Conservation (phyloP, 2,329 filamentous ascomycete genomes). For the Myriangium duriaei region DNA sequence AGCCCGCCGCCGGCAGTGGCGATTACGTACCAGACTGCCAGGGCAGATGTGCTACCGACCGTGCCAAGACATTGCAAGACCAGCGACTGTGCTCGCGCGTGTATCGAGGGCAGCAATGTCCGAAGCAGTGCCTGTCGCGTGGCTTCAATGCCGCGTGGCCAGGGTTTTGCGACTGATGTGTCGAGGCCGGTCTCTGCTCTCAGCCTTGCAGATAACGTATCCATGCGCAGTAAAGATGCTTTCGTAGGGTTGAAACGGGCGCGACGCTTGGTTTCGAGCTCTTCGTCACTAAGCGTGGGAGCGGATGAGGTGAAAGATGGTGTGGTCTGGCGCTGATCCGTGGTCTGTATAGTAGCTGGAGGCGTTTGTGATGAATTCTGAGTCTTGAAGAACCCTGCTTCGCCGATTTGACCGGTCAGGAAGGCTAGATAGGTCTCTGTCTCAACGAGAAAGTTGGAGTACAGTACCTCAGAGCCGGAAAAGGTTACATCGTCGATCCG, state of each 20-base stretch:
- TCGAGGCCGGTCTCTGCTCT: constrained; percentile 19
- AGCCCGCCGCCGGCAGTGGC: constrained; percentile 39
- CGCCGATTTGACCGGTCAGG: constrained; percentile 62
- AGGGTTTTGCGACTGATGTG: constrained; percentile 35
- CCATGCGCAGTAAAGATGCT: constrained; percentile 19
- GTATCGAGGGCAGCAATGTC: constrained; percentile 30
- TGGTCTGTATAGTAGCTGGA: neutral
- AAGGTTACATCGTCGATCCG: constrained; percentile 82
- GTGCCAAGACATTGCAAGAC: constrained; percentile 66
- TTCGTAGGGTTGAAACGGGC: constrained; percentile 10
- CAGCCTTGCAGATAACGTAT: constrained; percentile 17
- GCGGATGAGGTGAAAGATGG: neutral
- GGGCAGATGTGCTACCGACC: constrained; percentile 43
- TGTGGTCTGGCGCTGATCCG: neutral
- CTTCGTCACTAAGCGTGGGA: neutral
- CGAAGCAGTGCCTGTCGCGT: constrained; percentile 43
- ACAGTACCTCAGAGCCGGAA: constrained; percentile 67
- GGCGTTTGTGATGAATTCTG: neutral
- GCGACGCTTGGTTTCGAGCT: neutral
- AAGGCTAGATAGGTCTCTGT: constrained; percentile 76
- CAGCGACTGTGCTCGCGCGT: constrained; percentile 32
- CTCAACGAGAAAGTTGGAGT: constrained; percentile 60
- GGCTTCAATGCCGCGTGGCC: constrained; percentile 63
- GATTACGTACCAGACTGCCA: constrained; percentile 44
- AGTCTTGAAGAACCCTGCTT: constrained; percentile 40